These are phyloP conservation scores for Hypoxylon sp. DNA, from an alignment of 2,329 filamentous ascomycete species.

Conservation along the genomic window DNA sequence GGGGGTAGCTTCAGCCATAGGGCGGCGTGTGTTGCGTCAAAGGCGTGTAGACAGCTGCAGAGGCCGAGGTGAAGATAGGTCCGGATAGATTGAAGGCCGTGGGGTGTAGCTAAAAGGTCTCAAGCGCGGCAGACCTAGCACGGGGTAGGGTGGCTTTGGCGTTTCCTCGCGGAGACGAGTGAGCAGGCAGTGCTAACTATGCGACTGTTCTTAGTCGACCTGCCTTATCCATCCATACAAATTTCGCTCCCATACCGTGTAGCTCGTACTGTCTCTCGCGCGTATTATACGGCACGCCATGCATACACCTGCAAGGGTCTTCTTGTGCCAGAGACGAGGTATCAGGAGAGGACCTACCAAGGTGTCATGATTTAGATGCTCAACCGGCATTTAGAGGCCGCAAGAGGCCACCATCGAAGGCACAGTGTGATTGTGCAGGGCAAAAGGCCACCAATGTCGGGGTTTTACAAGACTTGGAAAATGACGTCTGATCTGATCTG, in stretches of 20 bases:
- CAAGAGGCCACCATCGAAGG: conserved; percentile 27
- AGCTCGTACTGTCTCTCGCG: conserved; percentile 33
- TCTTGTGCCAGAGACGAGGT: conserved; percentile 29
- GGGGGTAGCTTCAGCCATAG: conserved; percentile 35
- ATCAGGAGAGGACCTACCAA: conserved; percentile 23
- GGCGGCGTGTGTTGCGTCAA: conserved; percentile 41
- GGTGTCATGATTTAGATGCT: conserved; percentile 35
- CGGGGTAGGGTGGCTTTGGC: conserved; percentile 44
- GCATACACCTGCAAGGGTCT: conserved; percentile 44
- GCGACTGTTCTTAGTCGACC: conserved; percentile 39
- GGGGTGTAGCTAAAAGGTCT: conserved; percentile 32
- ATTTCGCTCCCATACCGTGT: conserved; percentile 30
- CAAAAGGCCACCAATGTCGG: conserved; percentile 24
- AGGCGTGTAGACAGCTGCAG: conserved; percentile 31
- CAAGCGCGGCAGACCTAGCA: conserved; percentile 40
- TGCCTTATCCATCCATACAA: conserved; percentile 42
- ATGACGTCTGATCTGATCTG: conserved; percentile 33
- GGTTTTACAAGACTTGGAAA: conserved; percentile 22
- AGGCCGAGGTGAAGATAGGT: conserved; percentile 25
- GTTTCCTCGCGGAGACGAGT: conserved; percentile 38
- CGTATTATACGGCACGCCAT: conserved; percentile 37
- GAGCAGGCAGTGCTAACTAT: conserved; percentile 44
- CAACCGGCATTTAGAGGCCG: conserved; percentile 33
- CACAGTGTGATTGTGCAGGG: conserved; percentile 35
- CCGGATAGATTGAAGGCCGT: conserved; percentile 11